Evolutionary conservation across 129 eudicot genomes (phyloP), one percentile per base, ranked within the genome.

Genomic region (Artemisia tridentata): DNA sequence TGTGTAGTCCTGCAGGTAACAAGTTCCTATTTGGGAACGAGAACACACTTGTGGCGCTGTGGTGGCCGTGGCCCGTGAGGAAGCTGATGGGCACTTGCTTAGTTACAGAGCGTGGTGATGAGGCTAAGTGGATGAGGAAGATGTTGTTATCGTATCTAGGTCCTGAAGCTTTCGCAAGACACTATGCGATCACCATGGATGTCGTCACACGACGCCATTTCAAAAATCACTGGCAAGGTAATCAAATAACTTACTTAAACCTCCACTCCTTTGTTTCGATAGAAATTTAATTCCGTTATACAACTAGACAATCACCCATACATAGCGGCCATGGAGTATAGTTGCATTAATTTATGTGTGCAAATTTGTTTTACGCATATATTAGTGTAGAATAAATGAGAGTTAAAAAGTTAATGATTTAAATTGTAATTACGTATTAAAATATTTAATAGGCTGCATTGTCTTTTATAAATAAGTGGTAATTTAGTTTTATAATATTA

Each of bases 1-100:
- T 85, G 0, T 77, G 86, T 38, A 88, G 95, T 5, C 74, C 86
- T 0, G 80, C 79, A 0, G 88, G 84, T n/a, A 82, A 88, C 50
- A 85, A 82, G 58, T 88, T 88, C 63, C 59, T 88, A 79, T 88
- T 84, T 53, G 79, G 75, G 11, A 84, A 82, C 63, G 95, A 88
- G 67, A 85, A 78, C 71, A 82, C 82, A 79, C 50, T 63, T 63
- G 95, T 85, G 6, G 74, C 60, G 0, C 64, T 38, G 23, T 88
- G 90, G 90, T 85, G 90, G 90, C 95, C 88, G 16, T 4, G 13
- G 18, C 63, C 84, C 3, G 81, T 83, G 20, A 84, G 78, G 70
- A 85, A 80, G 75, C 73, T 88, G 23, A 78, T 88, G 0, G 86
- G 82, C 3, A 68, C 14, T 23, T 80, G 84, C 10, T 9, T 82